Evolutionary conservation across 1,284 basidiomycete genomes (phyloP), one percentile per base, ranked within the genome.

Genomic region (Cryptococcus sp.): DNA sequence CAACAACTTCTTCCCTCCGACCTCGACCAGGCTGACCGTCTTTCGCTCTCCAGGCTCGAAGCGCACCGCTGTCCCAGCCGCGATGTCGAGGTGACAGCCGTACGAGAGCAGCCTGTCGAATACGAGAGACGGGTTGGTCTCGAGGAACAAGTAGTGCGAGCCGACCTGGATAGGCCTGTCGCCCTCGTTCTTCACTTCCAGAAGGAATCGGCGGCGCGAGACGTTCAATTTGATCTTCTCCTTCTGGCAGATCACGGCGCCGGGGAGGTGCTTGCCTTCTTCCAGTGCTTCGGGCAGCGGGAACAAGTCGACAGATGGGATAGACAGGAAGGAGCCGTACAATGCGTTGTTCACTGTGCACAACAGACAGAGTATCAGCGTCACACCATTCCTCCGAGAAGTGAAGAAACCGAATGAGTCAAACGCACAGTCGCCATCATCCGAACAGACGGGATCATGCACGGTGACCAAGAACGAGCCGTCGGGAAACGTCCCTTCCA

Each of bases 131-230:
- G 85, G 79, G 78, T 99, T 99, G 16, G 89, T 89, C 79, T 98
- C 94, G 64, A 90, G 83, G 79, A 99, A 96, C 59, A 88, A 90
- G 76, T 93, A 99, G 76, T 99, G 92, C 2, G 93, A 95, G 4
- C 93, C 92, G 53, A 95, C 84, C 82, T 98, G 95, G 58, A 99
- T 88, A 4, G 95, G 95, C 23, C 95, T 83, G 76, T 98, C 95
- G 0, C 95, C 94, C 42, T 87, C 89, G 79, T 99, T 99, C 38
- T 88, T 91, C 42, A 99, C 93, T 41, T 84, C 83, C 51, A 99
- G 77, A 60, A 80, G 80, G 61, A 93, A 81, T 23, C 90, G 84
- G 59, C 86, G 80, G 25, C 92, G 81, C 16, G 86, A 87, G 44
- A 82, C 79, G 71, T 93, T 96, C 65, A 99, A 84, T 15, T 83